These are phyloP conservation scores for Hypoxylon trugodes DNA, from an alignment of 495 filamentous ascomycete species.

Conservation along the genomic window DNA sequence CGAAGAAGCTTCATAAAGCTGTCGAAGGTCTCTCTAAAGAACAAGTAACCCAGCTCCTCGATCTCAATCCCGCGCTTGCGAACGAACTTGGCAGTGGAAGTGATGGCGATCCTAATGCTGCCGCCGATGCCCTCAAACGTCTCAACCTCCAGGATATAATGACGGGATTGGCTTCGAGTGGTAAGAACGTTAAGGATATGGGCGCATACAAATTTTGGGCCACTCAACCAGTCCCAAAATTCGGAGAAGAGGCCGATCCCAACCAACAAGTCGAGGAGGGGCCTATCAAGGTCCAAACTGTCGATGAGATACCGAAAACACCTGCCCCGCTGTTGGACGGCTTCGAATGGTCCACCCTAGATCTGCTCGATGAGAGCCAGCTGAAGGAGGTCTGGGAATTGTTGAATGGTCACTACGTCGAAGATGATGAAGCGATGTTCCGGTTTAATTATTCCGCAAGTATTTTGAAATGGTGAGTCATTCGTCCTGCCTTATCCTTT, in stretches of 20 bases:
- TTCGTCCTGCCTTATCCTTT: not conserved
- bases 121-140: constrained; percentile 71
- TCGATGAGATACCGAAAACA: constrained; percentile 76
- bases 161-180: constrained; percentile 76
- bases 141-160: constrained; percentile 80
- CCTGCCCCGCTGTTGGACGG: constrained; percentile 72
- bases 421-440: constrained; percentile 96
- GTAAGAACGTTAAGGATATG: constrained; percentile 95
- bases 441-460: constrained; percentile 91
- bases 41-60: constrained; percentile 63
- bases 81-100: constrained; percentile 55
- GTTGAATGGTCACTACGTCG: constrained; percentile 91
- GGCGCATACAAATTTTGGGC: constrained; percentile 97
- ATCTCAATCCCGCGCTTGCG: constrained; percentile 68
- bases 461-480: constrained; percentile 83
- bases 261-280: constrained; percentile 58
- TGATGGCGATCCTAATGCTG: constrained; percentile 40
- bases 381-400: constrained; percentile 88
- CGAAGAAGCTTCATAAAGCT: constrained; percentile 51
- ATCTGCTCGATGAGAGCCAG: constrained; percentile 68
- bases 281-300: constrained; percentile 68
- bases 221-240: constrained; percentile 92
- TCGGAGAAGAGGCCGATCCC: constrained; percentile 62
- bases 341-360: constrained; percentile 94
- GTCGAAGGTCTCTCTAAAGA: constrained; percentile 55